Evolutionary conservation across 305 asterid species (phyloP).

Genomic region (Caryopteris hybrid): DNA sequence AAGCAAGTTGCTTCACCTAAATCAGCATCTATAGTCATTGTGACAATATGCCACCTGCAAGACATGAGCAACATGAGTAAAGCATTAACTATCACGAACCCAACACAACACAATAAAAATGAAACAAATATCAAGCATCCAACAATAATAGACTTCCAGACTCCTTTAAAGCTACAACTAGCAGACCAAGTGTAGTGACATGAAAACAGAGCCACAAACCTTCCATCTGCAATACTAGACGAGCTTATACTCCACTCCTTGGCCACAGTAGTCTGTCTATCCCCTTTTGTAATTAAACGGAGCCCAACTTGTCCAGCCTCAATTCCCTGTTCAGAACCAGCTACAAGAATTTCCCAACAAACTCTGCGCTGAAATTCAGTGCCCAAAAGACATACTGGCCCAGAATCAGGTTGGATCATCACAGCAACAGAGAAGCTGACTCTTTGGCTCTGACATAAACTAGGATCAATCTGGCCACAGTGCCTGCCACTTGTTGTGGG

Average conservation of each 20-base stretch:
- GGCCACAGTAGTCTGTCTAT: slow-evolving; percentile 82
- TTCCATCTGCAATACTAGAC: slow-evolving; percentile 95
- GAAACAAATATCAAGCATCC: not conserved
- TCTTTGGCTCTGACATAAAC: slow-evolving; percentile 75
- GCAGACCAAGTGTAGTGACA: not conserved
- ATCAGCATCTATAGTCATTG: slow-evolving; percentile 93
- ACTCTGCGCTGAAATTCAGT: slow-evolving; percentile 81
- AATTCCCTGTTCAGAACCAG: slow-evolving; percentile 98
- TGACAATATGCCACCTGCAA: slow-evolving; percentile 96
- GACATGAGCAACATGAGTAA: slow-evolving; percentile 13
- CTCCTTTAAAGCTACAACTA: not conserved
- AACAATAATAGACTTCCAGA: not conserved
- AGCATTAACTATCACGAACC: not conserved
- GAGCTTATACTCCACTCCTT: slow-evolving; percentile 98
- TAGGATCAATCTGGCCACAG: slow-evolving; percentile 85
- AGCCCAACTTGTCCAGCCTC: slow-evolving; percentile 99
- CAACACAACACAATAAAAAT: too few relatives aligned
- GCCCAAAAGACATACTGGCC: slow-evolving; percentile 95
- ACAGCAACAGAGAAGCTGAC: slow-evolving; percentile 81
- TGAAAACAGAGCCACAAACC: slow-evolving; percentile 41
- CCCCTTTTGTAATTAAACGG: slow-evolving; percentile 87
- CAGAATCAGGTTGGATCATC: slow-evolving; percentile 98
- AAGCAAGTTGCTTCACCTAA: slow-evolving; percentile 97
- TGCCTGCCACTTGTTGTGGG: slow-evolving; percentile 94
- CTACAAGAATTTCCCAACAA: slow-evolving; percentile 97